A percentile compares a stretch with the other conserved stretches of the same genome.
Conservation (phyloP, 139 green algal species). For the Astrephomene gubernaculifera region DNA sequence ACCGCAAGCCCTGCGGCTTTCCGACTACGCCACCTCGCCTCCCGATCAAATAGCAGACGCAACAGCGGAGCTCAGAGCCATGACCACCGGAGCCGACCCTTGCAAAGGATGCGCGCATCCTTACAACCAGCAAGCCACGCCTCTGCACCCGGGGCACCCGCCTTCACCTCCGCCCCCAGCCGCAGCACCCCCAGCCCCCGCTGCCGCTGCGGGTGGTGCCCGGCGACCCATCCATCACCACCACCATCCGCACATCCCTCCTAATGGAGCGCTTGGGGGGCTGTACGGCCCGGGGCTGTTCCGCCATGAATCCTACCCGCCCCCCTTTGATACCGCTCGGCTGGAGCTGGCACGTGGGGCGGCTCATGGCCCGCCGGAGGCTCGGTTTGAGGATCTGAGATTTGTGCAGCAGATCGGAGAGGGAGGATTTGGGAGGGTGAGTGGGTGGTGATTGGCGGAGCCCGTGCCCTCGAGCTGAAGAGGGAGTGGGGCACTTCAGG, state of each 20-base stretch:
- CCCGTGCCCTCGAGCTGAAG: too few species aligned
- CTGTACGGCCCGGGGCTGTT: constrained; percentile 29
- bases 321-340: background rate
- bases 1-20: constrained; percentile 2
- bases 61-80: constrained; percentile 12
- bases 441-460: too few species aligned
- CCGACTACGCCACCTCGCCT: constrained; percentile 10
- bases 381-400: constrained; percentile 55
- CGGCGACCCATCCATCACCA: background rate
- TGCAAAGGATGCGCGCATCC: background rate
- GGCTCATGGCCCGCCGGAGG: background rate
- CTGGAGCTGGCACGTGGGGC: background rate
- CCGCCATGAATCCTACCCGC: constrained; percentile 26
- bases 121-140: too few species aligned
- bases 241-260: too few species aligned
- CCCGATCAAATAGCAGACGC: constrained; percentile 16
- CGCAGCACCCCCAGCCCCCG: background rate
- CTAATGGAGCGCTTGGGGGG: constrained; percentile 8
- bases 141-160: too few species aligned
- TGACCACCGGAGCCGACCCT: background rate
- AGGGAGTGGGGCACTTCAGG: too few species aligned
- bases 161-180: too few species aligned
- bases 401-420: constrained; percentile 71
- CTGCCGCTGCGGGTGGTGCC: background rate
- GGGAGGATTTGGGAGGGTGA: constrained; percentile 73